A percentile compares a stretch with the other conserved stretches of the same genome.
Evolutionary conservation across 495 filamentous ascomycete genomes (phyloP).

Genomic region (Durotheca rogersii): DNA sequence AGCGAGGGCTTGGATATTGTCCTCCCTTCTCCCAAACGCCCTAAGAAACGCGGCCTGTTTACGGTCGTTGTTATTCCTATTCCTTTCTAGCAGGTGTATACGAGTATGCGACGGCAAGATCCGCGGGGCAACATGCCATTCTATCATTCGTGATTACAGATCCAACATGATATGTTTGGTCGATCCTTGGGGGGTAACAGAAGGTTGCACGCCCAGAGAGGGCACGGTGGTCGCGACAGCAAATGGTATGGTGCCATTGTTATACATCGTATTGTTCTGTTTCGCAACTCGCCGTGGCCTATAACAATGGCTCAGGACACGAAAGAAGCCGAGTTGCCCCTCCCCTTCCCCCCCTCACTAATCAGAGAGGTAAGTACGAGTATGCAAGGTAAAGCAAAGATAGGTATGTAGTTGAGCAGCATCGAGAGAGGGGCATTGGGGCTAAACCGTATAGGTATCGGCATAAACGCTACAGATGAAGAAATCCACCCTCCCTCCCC

Average conservation of each 20-base stretch:
- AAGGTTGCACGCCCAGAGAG: no score
- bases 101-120: background rate
- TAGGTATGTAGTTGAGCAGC: constrained; percentile 8
- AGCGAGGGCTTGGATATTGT: background rate
- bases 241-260: background rate
- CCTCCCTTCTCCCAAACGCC: no score
- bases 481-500: no score
- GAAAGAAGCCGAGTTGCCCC: no score
- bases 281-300: background rate
- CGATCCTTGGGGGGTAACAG: no score
- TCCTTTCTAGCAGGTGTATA: no score
- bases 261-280: background rate
- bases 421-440: constrained; percentile 27
- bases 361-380: no score
- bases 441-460: constrained; percentile 9
- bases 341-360: no score
- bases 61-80: no score
- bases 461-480: constrained; percentile 34
- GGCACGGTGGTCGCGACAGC: no score
- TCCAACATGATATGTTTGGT: background rate
- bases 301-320: no score
- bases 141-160: background rate
- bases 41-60: no score
- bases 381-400: background rate
- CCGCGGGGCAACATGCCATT: background rate